phyloP scores from a whole-genome alignment of 164 flowering plant species.

The Dillenia turbinata region DNA sequence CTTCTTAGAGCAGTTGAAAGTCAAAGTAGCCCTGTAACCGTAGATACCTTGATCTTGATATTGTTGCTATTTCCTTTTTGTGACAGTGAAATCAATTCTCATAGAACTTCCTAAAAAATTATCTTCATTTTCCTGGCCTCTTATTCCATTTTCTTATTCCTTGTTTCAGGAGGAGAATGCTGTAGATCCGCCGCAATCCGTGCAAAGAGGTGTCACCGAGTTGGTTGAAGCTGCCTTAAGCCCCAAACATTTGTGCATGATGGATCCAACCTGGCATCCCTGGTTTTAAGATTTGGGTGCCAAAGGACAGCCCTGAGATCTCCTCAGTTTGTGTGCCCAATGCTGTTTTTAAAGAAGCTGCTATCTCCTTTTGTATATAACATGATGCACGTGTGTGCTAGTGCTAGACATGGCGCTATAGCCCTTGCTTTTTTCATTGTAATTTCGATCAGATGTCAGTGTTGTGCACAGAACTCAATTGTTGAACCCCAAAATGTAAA shows the following conservation, averaged over 20 bases:
- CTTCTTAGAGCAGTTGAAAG: neutral
- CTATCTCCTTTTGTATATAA: no score
- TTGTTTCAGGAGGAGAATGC: conserved; percentile 73
- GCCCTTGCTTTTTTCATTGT: no score
- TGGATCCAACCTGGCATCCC: conserved; percentile 99
- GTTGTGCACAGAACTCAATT: no score
- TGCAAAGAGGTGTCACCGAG: conserved; percentile 85
- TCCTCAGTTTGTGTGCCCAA: no score
- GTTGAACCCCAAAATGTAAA: no score
- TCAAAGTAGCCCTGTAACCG: neutral
- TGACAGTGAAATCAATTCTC: no score
- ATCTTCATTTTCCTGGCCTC: neutral
- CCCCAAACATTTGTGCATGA: conserved; percentile 90
- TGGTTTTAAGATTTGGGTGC: conserved; percentile 54
- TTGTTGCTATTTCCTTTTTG: neutral
- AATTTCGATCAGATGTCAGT: no score
- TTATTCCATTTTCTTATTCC: neutral
- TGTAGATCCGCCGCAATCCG: conserved; percentile 83
- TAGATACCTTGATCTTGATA: neutral
- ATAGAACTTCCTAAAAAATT: no score
- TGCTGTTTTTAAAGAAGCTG: no score
- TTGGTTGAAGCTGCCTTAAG: conserved; percentile 88
- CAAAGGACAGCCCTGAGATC: no score
- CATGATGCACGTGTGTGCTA: no score
- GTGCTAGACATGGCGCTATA: no score